Conservation (phyloP, 495 filamentous ascomycete species). For the Xanthoparmelia taractica region DNA sequence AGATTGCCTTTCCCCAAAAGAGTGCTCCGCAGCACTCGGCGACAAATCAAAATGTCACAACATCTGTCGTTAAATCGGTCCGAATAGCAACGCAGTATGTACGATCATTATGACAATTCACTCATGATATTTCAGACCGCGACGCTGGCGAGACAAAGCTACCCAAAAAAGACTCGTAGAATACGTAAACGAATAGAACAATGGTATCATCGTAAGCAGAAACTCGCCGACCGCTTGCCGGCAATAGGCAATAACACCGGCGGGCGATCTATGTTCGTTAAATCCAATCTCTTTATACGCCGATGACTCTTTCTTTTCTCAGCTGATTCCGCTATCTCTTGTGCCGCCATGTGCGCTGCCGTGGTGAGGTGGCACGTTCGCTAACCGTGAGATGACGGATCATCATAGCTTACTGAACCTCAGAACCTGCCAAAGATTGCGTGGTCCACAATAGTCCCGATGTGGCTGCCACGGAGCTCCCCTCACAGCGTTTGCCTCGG, state of each 20-base stretch:
- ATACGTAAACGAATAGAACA: neutral
- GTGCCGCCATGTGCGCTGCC: neutral
- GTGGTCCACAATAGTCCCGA: neutral
- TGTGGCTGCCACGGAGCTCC: neutral
- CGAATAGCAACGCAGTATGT: neutral
- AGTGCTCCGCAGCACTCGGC: neutral
- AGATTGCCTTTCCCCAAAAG: too few species aligned
- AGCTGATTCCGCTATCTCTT: neutral
- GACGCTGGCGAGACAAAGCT: neutral
- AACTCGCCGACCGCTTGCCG: neutral
- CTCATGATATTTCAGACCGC: neutral
- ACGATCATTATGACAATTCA: neutral
- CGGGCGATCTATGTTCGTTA: constrained; percentile 6
- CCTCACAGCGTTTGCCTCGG: constrained; percentile 14
- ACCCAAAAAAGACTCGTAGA: neutral
- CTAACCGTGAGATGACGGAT: neutral
- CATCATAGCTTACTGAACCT: neutral
- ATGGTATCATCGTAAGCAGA: constrained; percentile 18
- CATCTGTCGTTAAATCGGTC: neutral
- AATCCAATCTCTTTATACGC: constrained; percentile 2
- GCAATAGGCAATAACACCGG: constrained; percentile 6
- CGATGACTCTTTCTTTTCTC: neutral
- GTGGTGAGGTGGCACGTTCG: neutral
- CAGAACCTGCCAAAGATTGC: neutral
- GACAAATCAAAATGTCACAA: neutral